Percentiles rank a stretch among this genome's conserved stretches.
These are phyloP conservation scores for Hortaea sp. DNA, from an alignment of 2,329 filamentous ascomycete species.

Conservation along the genomic window DNA sequence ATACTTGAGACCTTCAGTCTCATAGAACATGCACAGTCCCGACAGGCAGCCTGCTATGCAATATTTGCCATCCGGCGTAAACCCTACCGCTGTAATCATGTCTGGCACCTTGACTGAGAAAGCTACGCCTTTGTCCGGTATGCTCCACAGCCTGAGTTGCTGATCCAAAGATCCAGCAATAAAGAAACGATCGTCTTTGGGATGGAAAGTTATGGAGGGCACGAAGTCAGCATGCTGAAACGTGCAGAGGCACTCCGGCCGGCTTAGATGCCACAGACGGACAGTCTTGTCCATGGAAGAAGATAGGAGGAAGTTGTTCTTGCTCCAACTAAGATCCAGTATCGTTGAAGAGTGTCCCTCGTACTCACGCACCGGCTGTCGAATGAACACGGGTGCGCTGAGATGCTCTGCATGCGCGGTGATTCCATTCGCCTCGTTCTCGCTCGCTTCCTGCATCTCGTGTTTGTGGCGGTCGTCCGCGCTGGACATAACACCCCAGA, in stretches of 20 bases:
- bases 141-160: conserved; percentile 86
- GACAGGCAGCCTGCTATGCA: conserved; percentile 81
- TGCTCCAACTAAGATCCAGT: conserved; percentile 92
- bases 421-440: conserved; percentile 34
- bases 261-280: conserved; percentile 80
- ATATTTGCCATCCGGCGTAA: conserved; percentile 82
- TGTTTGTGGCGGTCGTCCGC: conserved; percentile 66
- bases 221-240: conserved; percentile 95
- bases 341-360: conserved; percentile 76
- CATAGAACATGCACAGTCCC: conserved; percentile 80
- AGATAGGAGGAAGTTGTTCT: conserved; percentile 93
- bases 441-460: conserved; percentile 57
- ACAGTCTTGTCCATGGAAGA: conserved; percentile 99
- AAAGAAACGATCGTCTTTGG: conserved; percentile 91
- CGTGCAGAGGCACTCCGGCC: conserved; percentile 76
- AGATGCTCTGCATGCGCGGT: conserved; percentile 47
- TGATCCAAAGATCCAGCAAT: conserved; percentile 85
- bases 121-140: conserved; percentile 88
- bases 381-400: conserved; percentile 82
- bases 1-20: conserved; percentile 79
- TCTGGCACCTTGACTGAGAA: conserved; percentile 69
- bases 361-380: conserved; percentile 69
- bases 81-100: conserved; percentile 87
- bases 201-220: conserved; percentile 89
- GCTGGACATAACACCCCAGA: conserved; percentile 82